These are phyloP conservation scores for Stachybotrys elegans DNA, from an alignment of 2,329 filamentous ascomycete genomes.

Conservation along the genomic window DNA sequence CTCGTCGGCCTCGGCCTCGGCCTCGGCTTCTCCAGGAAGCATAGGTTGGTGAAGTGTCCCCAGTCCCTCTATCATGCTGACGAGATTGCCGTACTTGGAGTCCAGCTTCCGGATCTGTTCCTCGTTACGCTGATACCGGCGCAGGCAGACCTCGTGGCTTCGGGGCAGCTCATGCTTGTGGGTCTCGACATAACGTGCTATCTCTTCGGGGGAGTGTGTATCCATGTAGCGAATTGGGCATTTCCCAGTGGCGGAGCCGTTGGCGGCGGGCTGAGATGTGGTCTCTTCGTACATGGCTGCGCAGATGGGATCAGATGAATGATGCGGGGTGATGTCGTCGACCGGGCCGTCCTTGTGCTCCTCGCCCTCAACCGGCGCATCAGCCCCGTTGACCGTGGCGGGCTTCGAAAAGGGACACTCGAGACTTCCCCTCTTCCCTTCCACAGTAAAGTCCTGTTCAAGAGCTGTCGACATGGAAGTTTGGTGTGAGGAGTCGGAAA, in stretches of 20 bases:
- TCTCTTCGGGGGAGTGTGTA: slow-evolving; percentile 87
- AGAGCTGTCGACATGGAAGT: slow-evolving; percentile 62
- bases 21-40: slow-evolving; percentile 65
- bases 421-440: slow-evolving; percentile 73
- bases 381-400: slow-evolving; percentile 24
- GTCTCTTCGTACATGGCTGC: slow-evolving; percentile 59
- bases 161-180: slow-evolving; percentile 94
- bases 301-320: slow-evolving; percentile 56
- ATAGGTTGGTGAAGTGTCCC: slow-evolving; percentile 84
- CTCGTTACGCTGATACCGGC: slow-evolving; percentile 82
- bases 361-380: slow-evolving; percentile 16
- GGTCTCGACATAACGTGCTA: slow-evolving; percentile 88
- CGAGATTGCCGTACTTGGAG: slow-evolving; percentile 87
- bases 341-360: slow-evolving; percentile 18
- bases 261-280: slow-evolving; percentile 45
- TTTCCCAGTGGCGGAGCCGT: slow-evolving; percentile 44
- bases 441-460: slow-evolving; percentile 87
- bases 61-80: slow-evolving; percentile 90
- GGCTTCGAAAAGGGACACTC: slow-evolving; percentile 71
- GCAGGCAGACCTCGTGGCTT: slow-evolving; percentile 89
- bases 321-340: slow-evolving; percentile 39
- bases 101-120: slow-evolving; percentile 83
- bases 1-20: slow-evolving; percentile 44
- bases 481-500: slow-evolving; percentile 38
- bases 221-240: slow-evolving; percentile 93